Base-by-base conservation (phyloP, 257 asterid species). In the Penstemon eatonii region DNA sequence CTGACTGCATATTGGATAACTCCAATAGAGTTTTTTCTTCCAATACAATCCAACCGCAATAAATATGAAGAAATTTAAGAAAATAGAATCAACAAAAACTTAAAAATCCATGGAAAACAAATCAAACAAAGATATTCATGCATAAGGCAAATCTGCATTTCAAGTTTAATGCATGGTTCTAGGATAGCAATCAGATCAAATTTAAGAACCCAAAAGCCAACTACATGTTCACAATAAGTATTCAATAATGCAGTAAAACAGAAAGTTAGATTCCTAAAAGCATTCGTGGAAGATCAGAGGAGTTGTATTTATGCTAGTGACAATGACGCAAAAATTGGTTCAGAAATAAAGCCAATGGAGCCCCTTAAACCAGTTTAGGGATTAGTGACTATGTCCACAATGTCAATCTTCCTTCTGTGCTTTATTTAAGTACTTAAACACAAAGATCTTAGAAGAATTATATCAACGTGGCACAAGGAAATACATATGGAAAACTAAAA, bases 321-420 rank as follows among this genome's bases (percentile, higher is more conserved):
- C 51, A 71, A 47, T 71, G 53, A 60, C 66, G 65, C 37, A 53
- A 70, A 54, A 11, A 45, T 15, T 52, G 44, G 64, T 11, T 55
- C 33, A 50, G 42, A 50, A 18, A 15, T 33, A 9, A 60, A 52
- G 37, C 69, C 61, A 57, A 51, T 18, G 57, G 19, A 44, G 36
- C n/a, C 39, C 56, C 42, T 37, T 68, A 8, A 41, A 63, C 47
- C 51, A 62, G 42, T 38, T 13, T 49, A 50, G 47, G 67, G 46
- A 70, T 33, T 12, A 63, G 7, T 38, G 50, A 45, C 53, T 12
- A 46, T 19, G 6, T 57, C 36, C 58, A 43, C 40, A 25, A 8
- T 18, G 40, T 44, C 33, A 60, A 56, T 33, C 18, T 61, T 56
- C 60, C 8, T 47, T 56, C 38, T 40, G 46, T 66, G 33, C 54